Evolutionary conservation across 2,329 filamentous ascomycete species (phyloP).

Genomic region (Phaeosphaeria sp.): DNA sequence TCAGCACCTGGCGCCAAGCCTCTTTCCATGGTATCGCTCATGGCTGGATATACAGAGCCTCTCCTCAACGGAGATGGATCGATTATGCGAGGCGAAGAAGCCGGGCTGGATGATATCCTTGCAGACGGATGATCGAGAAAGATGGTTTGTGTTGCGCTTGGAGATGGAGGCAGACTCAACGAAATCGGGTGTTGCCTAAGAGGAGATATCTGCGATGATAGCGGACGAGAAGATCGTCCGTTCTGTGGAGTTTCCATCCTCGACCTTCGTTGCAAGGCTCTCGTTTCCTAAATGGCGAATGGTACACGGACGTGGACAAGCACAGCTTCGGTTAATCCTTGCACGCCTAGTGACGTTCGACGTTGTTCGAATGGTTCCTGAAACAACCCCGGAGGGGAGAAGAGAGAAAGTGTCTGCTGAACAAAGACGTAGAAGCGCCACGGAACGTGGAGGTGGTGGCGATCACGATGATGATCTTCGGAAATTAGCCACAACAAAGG

Average conservation of each 20-base stretch:
- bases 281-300: background rate
- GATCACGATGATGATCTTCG: slow-evolving; percentile 13
- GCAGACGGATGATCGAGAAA: slow-evolving; percentile 33
- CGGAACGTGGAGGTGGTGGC: slow-evolving; percentile 10
- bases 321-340: slow-evolving; percentile 6
- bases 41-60: slow-evolving; percentile 30
- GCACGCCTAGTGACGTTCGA: background rate
- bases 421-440: slow-evolving; percentile 20
- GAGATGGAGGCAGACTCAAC: slow-evolving; percentile 11
- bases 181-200: slow-evolving; percentile 19
- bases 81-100: slow-evolving; percentile 37
- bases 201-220: slow-evolving; percentile 7
- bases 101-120: slow-evolving; percentile 36
- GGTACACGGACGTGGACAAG: background rate
- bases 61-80: slow-evolving; percentile 25
- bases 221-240: background rate
- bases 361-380: slow-evolving; percentile 8
- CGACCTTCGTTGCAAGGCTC: background rate
- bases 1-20: slow-evolving; percentile 27
- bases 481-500: slow-evolving; percentile 33
- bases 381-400: slow-evolving; percentile 12
- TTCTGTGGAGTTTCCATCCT: slow-evolving; percentile 11
- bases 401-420: slow-evolving; percentile 5
- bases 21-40: slow-evolving; percentile 31
- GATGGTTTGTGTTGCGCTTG: slow-evolving; percentile 26